Evolutionary conservation across 208 protist species (phyloP), one percentile per base, ranked within the genome.

Genomic region (Leishmania tarentolae): DNA sequence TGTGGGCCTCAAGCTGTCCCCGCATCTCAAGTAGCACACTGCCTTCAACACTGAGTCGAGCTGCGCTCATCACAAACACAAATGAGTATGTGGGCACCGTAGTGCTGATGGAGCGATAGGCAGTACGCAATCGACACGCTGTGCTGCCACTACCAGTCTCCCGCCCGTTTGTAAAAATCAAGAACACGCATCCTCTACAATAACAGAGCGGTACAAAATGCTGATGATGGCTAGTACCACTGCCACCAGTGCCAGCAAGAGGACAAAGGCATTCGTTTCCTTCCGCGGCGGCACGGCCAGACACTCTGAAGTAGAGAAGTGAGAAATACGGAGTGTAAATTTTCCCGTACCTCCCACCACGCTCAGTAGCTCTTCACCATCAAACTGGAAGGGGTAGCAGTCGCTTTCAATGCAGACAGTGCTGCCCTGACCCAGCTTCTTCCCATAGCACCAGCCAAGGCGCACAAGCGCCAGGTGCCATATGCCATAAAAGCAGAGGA

Each of bases 401-500:
- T 80, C 75, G 21, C 83, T 78, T 21, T 76, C 71, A 47, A 94
- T 77, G 9, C 69, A 47, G 13, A 92, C 77, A n/a, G 53, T 47
- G n/a, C 56, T 75, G 0, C 91, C 91, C 66, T 92, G 91, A 0
- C 84, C 91, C 4, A 94, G 56, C 53, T 90, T 92, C 24, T 31
- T 87, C 3, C 83, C 91, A 69, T 88, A 89, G 65, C 77, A 83
- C 78, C 91, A 83, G 9, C 86, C 89, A 1, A 90, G 83, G 0
- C 85, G 87, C 9, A 91, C 85, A 1, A 90, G 66, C 1, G 87
- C 87, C 1, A 91, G 74, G 68, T 94, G 91, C 91, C 87, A 92
- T 42, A 90, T 89, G 46, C 91, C 91, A 63, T 83, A 83, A 31
- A 94, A 79, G 28, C 81, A 82, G 21, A 83, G 75, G 31, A 94